Evolutionary conservation across 163 green algal genomes (phyloP), one percentile per base, ranked within the genome.

Genomic region (Scenedesmus sp.): DNA sequence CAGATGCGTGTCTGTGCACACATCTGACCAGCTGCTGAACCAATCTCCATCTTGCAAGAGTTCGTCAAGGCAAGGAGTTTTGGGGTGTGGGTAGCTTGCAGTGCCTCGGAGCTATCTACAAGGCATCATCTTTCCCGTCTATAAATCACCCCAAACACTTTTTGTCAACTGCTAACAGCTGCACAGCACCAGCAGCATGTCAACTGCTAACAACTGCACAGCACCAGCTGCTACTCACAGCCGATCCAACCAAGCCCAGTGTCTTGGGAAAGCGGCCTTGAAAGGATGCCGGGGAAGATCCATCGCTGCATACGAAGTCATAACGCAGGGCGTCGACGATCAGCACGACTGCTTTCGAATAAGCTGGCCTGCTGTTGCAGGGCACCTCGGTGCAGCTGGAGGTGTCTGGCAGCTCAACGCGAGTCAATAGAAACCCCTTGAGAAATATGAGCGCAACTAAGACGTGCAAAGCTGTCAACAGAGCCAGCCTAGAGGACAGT

Each of bases 321-420:
- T 93, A 95, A 2, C 96, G 92, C 61, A 98, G 83, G 6, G 95
- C 96, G 83, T 98, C 95, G 13, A 98, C 90, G 35, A 98, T 94
- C 24, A 98, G 59, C 15, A 97, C 15, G 35, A 97, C 92, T n/a
- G 89, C 90, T 33, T 86, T 83, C 24, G 91, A 51, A 73, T 93
- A 95, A 9, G 81, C 46, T 16, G 44, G 56, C 20, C 33, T 42
- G 37, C 59, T 61, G 70, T 82, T 91, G 85, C 35, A 89, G 5
- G 83, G 42, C 81, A 30, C 30, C 16, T 26, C 40, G n/a, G 16
- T 44, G 68, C 83, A 70, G 30, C 3, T 33, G 40, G 59, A 85
- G 35, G 53, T 26, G 40, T 90, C 88, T 49, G 92, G 91, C 42
- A 98, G 92, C 92, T 98, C 96, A 13, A 96, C 33, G 9, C 96